Evolutionary conservation across 2,329 filamentous ascomycete species (phyloP), one percentile per base, ranked within the genome.

Genomic region (Aureobasidium sp.): DNA sequence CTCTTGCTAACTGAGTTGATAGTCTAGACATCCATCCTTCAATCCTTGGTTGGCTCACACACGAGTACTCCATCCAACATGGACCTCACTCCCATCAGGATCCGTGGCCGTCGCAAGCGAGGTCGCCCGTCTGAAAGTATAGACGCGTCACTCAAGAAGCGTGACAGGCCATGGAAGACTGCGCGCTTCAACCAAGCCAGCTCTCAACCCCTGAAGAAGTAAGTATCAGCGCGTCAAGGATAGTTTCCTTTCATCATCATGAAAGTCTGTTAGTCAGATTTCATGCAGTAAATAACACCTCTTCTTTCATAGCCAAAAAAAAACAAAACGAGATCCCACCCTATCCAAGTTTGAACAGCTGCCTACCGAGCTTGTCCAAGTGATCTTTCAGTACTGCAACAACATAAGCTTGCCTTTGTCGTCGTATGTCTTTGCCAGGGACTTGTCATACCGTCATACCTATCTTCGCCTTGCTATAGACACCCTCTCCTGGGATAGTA

Each of bases 321-420:
- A 47, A 37, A 53, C 55, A 46, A 57, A 57, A 29, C 53, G 45
- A 46, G 33, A 45, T 21, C 47, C 35, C 33, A 57, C 62, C 1
- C 49, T 69, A 25, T 66, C 70, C 49, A 46, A 57, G n/a, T 61
- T 74, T 33, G 71, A 74, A 53, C 62, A 67, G 42, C 59, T 73
- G 23, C 71, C 71, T n/a, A 66, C 66, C 7, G 71, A 74, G 58
- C 66, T 74, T 15, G 46, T 73, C 33, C 69, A 73, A 55, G 60
- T 64, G 21, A 72, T 74, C 37, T 74, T 73, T 50, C 63, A 68
- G 13, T 65, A 63, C 33, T 67, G 67, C 23, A 65, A 61, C 29
- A 74, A 71, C 49, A 53, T 70, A 35, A 66, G 69, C 35, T 62
- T 74, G 9, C 68, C 70, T 4, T 40, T 68, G 23, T 67, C 67